phyloP scores from a whole-genome alignment of 148 eudicot species.

The Silene uniflora region DNA sequence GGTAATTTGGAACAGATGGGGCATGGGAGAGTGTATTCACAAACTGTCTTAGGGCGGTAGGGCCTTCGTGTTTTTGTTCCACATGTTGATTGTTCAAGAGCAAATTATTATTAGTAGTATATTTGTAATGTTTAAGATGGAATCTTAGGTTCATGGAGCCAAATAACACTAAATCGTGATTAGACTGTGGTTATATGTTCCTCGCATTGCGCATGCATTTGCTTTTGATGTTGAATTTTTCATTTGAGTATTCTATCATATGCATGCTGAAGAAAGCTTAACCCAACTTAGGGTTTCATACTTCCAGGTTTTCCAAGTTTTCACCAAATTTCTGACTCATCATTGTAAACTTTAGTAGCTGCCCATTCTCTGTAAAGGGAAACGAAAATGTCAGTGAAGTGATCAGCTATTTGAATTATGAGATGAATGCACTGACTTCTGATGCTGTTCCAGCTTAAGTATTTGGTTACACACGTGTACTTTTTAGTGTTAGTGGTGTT shows the following conservation, averaged over 20 bases:
- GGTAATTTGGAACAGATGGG: too few relatives aligned
- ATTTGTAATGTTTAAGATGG: background rate
- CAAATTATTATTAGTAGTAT: background rate
- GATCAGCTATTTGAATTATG: too few relatives aligned
- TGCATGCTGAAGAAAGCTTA: background rate
- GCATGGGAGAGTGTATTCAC: background rate
- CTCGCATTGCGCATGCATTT: background rate
- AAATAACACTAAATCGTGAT: background rate
- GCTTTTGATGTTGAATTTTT: background rate
- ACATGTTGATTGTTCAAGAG: background rate
- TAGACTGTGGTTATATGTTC: background rate
- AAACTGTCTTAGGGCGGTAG: background rate
- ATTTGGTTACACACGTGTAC: too few relatives aligned
- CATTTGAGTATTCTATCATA: background rate
- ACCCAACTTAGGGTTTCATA: background rate
- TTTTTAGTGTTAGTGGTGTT: too few relatives aligned
- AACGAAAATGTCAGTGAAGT: too few relatives aligned
- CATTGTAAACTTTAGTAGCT: background rate
- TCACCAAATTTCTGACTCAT: background rate
- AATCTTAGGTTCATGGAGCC: background rate
- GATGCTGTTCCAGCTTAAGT: too few relatives aligned
- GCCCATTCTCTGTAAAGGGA: too few relatives aligned
- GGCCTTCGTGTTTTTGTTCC: background rate
- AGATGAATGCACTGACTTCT: too few relatives aligned
- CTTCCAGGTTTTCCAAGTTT: background rate